These are phyloP conservation scores for Halenospora varia DNA, from an alignment of 495 filamentous ascomycete genomes.

Conservation along the genomic window DNA sequence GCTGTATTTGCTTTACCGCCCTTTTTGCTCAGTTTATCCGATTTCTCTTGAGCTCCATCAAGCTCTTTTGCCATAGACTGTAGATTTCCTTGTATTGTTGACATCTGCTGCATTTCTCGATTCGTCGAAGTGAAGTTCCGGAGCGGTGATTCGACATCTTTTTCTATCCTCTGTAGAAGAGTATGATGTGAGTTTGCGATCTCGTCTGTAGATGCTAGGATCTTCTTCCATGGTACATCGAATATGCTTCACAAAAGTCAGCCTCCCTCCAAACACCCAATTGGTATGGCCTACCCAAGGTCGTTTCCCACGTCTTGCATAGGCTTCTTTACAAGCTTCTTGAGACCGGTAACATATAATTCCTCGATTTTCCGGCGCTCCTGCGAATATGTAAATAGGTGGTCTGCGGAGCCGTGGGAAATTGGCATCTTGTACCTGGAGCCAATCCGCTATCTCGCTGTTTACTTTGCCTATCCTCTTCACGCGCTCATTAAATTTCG, in stretches of 20 bases:
- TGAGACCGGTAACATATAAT: constrained; percentile 76
- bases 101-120: constrained; percentile 80
- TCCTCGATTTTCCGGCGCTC: constrained; percentile 94
- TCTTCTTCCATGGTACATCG: constrained; percentile 86
- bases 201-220: constrained; percentile 72
- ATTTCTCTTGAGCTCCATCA: constrained; percentile 78
- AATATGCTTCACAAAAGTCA: constrained; percentile 64
- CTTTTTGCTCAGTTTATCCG: constrained; percentile 79
- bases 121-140: constrained; percentile 67
- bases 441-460: constrained; percentile 90
- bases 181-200: constrained; percentile 81
- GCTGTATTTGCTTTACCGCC: constrained; percentile 74
- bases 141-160: constrained; percentile 84
- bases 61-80: constrained; percentile 76
- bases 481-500: constrained; percentile 81
- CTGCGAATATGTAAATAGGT: constrained; percentile 31
- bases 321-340: constrained; percentile 68
- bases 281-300: constrained; percentile 64
- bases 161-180: constrained; percentile 80
- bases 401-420: neutral
- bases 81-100: constrained; percentile 78
- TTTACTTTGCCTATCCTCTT: constrained; percentile 85
- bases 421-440: constrained; percentile 64
- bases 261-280: constrained; percentile 10
- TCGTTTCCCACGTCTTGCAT: constrained; percentile 71